These are phyloP conservation scores for Metarhizium guizhouense DNA, from an alignment of 2,329 filamentous ascomycete genomes.

Conservation along the genomic window DNA sequence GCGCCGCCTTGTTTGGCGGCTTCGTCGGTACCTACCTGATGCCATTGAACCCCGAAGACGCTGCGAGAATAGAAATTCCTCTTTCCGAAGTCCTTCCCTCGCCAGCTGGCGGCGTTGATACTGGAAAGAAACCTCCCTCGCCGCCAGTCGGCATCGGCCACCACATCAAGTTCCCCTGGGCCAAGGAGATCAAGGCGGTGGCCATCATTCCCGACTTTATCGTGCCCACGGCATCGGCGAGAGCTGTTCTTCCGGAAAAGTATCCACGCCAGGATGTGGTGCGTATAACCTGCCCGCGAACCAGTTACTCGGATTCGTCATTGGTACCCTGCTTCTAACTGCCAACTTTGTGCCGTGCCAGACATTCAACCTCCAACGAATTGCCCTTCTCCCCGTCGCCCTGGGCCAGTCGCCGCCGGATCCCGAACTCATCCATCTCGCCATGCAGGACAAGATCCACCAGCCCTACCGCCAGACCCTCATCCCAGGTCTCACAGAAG, in stretches of 20 bases:
- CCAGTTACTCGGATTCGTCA: neutral
- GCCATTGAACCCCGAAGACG: conserved; percentile 80
- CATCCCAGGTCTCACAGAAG: conserved; percentile 84
- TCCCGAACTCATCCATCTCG: conserved; percentile 87
- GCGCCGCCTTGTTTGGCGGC: conserved; percentile 87
- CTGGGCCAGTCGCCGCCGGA: conserved; percentile 85
- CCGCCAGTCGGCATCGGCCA: conserved; percentile 92
- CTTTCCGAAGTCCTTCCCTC: conserved; percentile 86
- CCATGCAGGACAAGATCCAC: conserved; percentile 98
- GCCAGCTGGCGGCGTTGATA: conserved; percentile 85
- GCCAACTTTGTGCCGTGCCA: conserved; percentile 15
- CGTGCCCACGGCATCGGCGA: conserved; percentile 85
- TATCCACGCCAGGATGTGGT: conserved; percentile 81
- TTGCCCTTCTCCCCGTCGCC: conserved; percentile 82
- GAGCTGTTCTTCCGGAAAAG: conserved; percentile 70
- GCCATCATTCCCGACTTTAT: conserved; percentile 95
- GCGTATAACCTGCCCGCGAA: conserved; percentile 22
- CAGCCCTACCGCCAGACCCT: conserved; percentile 89
- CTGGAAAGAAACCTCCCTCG: conserved; percentile 73
- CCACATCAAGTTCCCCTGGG: conserved; percentile 93
- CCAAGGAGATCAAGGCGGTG: conserved; percentile 89
- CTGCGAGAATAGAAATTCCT: conserved; percentile 85
- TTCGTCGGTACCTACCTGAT: conserved; percentile 97
- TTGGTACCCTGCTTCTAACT: neutral
- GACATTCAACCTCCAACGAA: conserved; percentile 89